Conservation (phyloP, 2,329 filamentous ascomycete species). For the Penicillium brevicompactum region DNA sequence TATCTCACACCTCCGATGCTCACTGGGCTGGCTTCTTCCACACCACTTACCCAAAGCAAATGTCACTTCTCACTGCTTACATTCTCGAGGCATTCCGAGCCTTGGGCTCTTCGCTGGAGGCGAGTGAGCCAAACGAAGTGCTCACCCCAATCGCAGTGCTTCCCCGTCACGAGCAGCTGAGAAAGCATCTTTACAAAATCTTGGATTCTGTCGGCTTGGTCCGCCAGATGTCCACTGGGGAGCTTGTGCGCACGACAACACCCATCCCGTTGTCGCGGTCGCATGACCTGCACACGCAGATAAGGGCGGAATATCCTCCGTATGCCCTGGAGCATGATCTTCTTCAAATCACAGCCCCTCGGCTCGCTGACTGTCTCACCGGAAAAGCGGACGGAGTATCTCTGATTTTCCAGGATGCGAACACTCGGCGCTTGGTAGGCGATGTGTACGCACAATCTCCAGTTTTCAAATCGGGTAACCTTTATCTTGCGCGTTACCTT, state of each 20-base stretch:
- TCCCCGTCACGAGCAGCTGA: background rate
- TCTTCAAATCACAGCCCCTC: constrained; percentile 32
- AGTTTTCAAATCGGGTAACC: constrained; percentile 19
- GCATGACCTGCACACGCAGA: background rate
- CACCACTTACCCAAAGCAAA: constrained; percentile 24
- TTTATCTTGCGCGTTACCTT: background rate
- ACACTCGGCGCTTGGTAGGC: constrained; percentile 31
- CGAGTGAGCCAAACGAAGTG: background rate
- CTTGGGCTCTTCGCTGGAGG: constrained; percentile 15
- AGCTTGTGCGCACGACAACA: background rate
- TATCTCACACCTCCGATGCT: constrained; percentile 2
- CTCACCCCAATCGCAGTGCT: background rate
- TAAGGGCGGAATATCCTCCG: constrained; percentile 33
- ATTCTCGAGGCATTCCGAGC: constrained; percentile 30
- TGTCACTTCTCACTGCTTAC: constrained; percentile 24
- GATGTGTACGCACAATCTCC: constrained; percentile 40
- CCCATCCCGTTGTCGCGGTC: background rate
- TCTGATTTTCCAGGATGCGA: constrained; percentile 42
- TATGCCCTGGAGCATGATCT: constrained; percentile 38
- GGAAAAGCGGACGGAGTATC: constrained; percentile 41
- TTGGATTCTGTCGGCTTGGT: background rate
- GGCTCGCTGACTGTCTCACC: constrained; percentile 42
- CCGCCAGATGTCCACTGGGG: background rate
- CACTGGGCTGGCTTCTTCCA: constrained; percentile 15
- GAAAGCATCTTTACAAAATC: background rate